Conservation (phyloP, 179 eudicot species). For the Gypsophila paniculata region DNA sequence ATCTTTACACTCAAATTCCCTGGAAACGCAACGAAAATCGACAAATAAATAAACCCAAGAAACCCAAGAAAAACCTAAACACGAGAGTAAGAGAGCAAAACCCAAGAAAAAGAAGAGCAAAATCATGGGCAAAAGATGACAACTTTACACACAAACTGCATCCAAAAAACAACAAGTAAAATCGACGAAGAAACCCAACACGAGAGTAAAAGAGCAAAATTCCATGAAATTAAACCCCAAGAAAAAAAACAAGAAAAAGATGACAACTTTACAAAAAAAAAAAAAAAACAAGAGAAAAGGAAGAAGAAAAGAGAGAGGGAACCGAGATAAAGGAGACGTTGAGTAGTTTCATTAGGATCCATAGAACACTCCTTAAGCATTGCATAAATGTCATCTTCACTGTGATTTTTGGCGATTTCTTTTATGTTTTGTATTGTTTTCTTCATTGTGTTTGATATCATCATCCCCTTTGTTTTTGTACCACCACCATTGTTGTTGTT, state of each 20-base stretch:
- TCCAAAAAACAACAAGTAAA: too few relatives aligned
- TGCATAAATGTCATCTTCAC: conserved; percentile 61
- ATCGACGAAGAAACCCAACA: neutral
- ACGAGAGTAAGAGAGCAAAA: too few relatives aligned
- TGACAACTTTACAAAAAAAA: too few relatives aligned
- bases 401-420: conserved; percentile 61
- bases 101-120: neutral
- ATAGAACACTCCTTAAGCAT: conserved; percentile 70
- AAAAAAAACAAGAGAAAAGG: neutral
- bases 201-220: neutral
- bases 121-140: neutral
- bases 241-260: too few relatives aligned
- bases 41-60: too few relatives aligned
- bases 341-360: conserved; percentile 80
- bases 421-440: conserved; percentile 49
- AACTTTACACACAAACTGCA: neutral
- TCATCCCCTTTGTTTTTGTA: conserved; percentile 36
- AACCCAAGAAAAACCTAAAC: neutral
- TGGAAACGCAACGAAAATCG: neutral
- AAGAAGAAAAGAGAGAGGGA: neutral
- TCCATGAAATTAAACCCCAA: neutral
- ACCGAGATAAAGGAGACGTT: conserved; percentile 57
- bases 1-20: too few relatives aligned
- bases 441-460: conserved; percentile 47
- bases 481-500: too few relatives aligned